These are phyloP conservation scores for Beauveria pseudobassiana DNA, from an alignment of 2,329 filamentous ascomycete genomes.

Conservation along the genomic window DNA sequence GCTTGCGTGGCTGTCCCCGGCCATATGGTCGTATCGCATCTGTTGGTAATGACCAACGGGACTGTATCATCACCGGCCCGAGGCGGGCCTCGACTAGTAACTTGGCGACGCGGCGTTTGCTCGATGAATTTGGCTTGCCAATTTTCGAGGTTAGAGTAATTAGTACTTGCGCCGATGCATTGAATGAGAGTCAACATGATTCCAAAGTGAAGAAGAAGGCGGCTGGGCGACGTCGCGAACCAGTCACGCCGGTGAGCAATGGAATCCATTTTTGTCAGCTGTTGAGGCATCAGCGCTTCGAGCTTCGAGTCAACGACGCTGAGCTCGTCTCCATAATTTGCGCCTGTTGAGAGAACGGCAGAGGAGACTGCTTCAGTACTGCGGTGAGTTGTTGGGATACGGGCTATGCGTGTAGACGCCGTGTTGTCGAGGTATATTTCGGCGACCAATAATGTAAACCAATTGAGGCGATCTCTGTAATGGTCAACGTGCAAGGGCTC, in stretches of 20 bases:
- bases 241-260: background rate
- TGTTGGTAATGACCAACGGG: constrained; percentile 63
- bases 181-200: background rate
- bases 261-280: background rate
- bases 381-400: background rate
- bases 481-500: background rate
- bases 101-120: constrained; percentile 18
- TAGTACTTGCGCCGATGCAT: background rate
- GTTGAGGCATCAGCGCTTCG: background rate
- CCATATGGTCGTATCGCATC: constrained; percentile 64
- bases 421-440: background rate
- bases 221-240: background rate
- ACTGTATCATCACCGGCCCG: constrained; percentile 32
- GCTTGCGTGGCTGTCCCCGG: constrained; percentile 68
- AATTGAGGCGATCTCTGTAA: background rate
- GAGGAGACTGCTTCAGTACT: background rate
- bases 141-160: background rate
- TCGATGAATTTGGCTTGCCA: constrained; percentile 23
- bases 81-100: constrained; percentile 24
- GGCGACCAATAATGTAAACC: background rate
- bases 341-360: background rate
- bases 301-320: background rate
- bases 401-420: background rate
- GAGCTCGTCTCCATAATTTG: background rate
- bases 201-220: background rate